Percentiles rank a stretch among this genome's conserved stretches.
Evolutionary conservation across 1,139 yeast genomes (phyloP).

Genomic region (Taphrina sp.): DNA sequence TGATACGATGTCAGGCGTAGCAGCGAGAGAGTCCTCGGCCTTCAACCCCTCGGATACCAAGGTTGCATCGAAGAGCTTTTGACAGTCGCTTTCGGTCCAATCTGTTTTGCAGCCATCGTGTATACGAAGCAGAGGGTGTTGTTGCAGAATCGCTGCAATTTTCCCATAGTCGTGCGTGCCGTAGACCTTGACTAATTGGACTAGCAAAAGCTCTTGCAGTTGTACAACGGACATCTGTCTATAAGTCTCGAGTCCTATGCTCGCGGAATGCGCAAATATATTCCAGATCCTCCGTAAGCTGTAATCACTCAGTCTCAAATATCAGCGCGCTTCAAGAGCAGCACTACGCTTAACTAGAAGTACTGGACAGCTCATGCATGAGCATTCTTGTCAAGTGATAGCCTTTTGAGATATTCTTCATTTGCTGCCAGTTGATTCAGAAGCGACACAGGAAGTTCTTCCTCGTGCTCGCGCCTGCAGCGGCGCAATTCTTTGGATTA

Average conservation of each 20-base stretch:
- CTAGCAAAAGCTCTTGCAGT: conserved; percentile 2
- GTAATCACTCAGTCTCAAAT: not conserved
- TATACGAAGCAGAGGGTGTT: conserved; percentile 10
- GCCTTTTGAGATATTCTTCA: too few relatives aligned
- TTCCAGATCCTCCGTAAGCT: too few relatives aligned
- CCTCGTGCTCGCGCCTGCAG: too few relatives aligned
- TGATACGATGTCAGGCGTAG: not conserved
- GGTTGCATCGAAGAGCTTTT: not conserved
- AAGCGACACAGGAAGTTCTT: too few relatives aligned
- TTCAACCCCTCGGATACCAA: too few relatives aligned
- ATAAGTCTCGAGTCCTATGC: not conserved
- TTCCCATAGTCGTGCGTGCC: conserved; percentile 1
- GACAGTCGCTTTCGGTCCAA: not conserved
- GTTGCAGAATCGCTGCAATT: conserved; percentile 1
- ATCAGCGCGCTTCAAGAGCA: not conserved
- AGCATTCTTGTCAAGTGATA: too few relatives aligned
- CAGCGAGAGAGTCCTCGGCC: too few relatives aligned
- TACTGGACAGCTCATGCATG: too few relatives aligned
- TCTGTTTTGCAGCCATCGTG: not conserved
- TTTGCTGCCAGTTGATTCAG: too few relatives aligned
- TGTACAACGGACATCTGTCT: not conserved
- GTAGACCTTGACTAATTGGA: conserved; percentile 7
- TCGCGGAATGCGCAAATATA: too few relatives aligned
- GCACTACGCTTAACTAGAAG: not conserved
- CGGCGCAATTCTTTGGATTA: too few relatives aligned